Base-by-base conservation (phyloP, 441 rosid genomes). In the Capsella rubella region DNA sequence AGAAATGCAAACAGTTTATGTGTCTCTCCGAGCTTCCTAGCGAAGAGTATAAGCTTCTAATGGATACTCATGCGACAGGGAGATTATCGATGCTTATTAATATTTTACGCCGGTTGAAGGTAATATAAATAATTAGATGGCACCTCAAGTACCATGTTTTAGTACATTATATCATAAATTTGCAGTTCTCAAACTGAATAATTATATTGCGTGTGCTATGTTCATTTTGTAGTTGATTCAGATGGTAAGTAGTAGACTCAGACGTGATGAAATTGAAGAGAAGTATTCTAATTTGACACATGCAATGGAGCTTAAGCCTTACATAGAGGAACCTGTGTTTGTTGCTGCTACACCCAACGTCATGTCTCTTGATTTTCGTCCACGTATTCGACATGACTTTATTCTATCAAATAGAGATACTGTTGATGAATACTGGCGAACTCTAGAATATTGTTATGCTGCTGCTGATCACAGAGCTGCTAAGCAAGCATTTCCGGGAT, bases 381-480 rank as follows among this genome's bases (percentile, higher is more conserved):
- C 99, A 63, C 87, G 94, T 82, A 85, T 91, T 54, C 87, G 97
- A 37, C 99, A 96, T 76, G 99, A 96, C 82, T 96, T 96, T 76
- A 69, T 86, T 73, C 80, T 96, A 56, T 89, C 90, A 76, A 89
- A 69, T 67, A 81, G 79, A 71, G 91, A 86, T 79, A 97, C 95
- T 74, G 95, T 96, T 73, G 84, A 91, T 76, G 97, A 96, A 60
- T 96, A 93, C 71, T 96, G 99, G 99, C 86, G 85, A 37, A 93
- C 97, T 65, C 78, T 96, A 78, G 99, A 93, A 81, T 95, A 89
- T 80, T 95, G 98, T 76, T 95, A 89, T 81, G 91, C 98, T 83
- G 93, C 93, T 79, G 87, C 95, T 71, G 97, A 90, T 81, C 89
- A 85, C 57, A 83, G 81, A 79, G 93, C 99, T 77, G 92, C 98